Evolutionary conservation across 1,139 yeast genomes (phyloP), one percentile per base, ranked within the genome.

Genomic region (Debaryomycetaceae sp.): DNA sequence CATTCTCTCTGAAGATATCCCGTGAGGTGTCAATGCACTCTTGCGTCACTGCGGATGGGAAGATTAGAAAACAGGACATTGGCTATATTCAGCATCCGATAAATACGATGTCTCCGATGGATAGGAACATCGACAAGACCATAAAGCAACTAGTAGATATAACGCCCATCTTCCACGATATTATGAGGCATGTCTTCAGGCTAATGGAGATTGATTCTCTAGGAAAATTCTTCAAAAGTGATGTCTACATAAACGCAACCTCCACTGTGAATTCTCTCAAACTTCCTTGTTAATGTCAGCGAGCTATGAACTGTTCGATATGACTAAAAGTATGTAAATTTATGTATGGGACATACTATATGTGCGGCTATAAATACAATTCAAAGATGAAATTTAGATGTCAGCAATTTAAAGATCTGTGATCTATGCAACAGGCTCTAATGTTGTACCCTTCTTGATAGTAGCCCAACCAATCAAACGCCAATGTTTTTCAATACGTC

Each of bases 391-490:
- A 34, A 41, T 44, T 33, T 42, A 37, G 44, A 41, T 44, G 41
- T 42, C 40, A 20, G 31, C 34, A 35, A 36, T 36, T 40, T 23
- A 22, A 24, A 24, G 38, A 41, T 37, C 48, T 14, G 23, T 31
- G 38, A 41, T 37, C 48, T 60, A 70, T 56, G 75, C 71, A 59
- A 71, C 62, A 45, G 95, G 93, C 63, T 86, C 93, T 65, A 87
- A 78, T 47, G 89, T 84, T 50, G 90, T 84, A 72, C 99, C 99
- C 73, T 89, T 90, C 74, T 89, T 88, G 66, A 95, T 93, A 45
- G 97, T 89, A 57, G 99, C 99, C 99, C 99, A 95, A 60, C 99
- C 99, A 74, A 95, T 95, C 69, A 95, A 81, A 80, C 99, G 95
- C 97, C 98, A 95, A 72, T 95, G 99, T 81, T 91, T 93, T 66